Base-by-base conservation (phyloP, 2,329 filamentous ascomycete species). In the Fusarium sp. region DNA sequence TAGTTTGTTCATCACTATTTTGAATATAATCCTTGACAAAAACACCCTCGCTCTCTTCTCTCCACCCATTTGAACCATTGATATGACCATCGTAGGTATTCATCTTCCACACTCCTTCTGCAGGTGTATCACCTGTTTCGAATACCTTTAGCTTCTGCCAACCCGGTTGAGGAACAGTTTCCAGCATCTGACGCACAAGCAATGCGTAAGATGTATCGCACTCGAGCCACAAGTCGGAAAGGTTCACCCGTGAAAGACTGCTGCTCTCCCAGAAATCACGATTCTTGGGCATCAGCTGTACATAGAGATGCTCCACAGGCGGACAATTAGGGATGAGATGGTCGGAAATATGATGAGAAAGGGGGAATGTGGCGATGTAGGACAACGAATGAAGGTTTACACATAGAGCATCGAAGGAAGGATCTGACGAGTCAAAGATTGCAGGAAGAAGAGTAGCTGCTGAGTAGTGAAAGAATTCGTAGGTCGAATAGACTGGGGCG, bases 291-390 rank as follows among this genome's bases (percentile, higher is more conserved):
- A 82, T 80, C 13, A 87, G 75, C 64, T 90, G 89, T 17, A 91
- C 79, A 61, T 84, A 90, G 2, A 92, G 80, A 17, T 82, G 82
- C 45, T 87, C 83, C 6, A 92, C 73, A 15, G 80, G 84, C 2
- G 85, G 86, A 68, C 91, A 84, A 64, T 83, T 73, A 4, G 81
- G 77, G 4, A 89, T 78, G 3, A 88, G 81, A 47, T 81, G 81
- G 42, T 86, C 81, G n/a, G 65, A 59, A 54, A 92, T 84, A 76
- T 93, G 91, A 10, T 86, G 86, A 52, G 86, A 85, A 39, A 91
- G 88, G 0, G 92, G 92, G 73, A 93, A 94, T 12, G 93, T 87
- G 41, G 89, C 90, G 6, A 91, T 85, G 77, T 93, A 93, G 60
- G 83, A 84, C 52, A 92, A 80, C 25, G 85, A 82, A 18, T 82